Evolutionary conservation across 169 alveolate genomes (phyloP).

Genomic region (Theileria sp.): DNA sequence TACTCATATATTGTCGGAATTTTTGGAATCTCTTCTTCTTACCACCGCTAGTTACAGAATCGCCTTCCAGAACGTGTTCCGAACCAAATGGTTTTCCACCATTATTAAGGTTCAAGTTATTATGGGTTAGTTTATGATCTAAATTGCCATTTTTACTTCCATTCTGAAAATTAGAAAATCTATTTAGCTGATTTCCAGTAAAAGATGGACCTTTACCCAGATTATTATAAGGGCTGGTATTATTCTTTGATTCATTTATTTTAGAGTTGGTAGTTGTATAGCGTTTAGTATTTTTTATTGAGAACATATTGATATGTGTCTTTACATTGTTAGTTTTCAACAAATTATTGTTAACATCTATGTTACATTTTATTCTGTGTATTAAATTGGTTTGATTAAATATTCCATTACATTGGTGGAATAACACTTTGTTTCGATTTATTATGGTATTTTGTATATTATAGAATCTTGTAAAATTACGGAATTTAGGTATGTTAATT

Average conservation of each 20-base stretch:
- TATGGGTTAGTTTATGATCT: background rate
- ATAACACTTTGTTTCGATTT: background rate
- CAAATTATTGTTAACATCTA: no score
- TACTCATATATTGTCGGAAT: background rate
- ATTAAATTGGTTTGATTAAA: background rate
- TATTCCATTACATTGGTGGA: background rate
- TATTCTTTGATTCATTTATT: background rate
- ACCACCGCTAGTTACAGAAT: background rate
- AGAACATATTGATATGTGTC: background rate
- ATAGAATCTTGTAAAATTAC: background rate
- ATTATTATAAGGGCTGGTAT: no score
- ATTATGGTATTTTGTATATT: background rate
- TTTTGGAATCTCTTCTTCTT: conserved; percentile 12
- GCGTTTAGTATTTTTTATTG: background rate
- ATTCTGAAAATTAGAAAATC: background rate
- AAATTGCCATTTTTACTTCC: background rate
- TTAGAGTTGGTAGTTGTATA: background rate
- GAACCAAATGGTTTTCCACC: background rate
- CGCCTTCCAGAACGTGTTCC: background rate
- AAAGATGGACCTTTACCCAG: background rate
- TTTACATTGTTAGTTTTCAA: background rate
- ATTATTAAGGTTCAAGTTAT: background rate
- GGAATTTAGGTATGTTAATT: background rate
- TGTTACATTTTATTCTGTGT: background rate
- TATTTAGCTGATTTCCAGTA: background rate